Base-by-base conservation (phyloP, 2,329 filamentous ascomycete genomes). In the Diaporthe australafricana region DNA sequence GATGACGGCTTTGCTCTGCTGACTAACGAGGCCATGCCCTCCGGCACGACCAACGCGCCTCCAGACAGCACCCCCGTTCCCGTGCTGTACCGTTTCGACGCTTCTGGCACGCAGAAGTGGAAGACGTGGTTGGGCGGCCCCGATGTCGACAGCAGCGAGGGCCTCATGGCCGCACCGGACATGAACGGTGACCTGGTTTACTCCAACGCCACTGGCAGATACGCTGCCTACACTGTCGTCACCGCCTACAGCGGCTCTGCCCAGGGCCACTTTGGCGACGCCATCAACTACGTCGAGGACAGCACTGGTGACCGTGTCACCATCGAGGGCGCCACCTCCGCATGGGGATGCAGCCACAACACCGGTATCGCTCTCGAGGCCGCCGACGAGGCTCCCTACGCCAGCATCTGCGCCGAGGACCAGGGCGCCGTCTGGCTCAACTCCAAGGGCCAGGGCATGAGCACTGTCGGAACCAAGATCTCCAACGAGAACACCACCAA, bases 381-480 rank as follows among this genome's bases (percentile, higher is more conserved):
- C 22, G 88, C 89, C 25, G 88, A 90, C 63, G 85, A 83, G 17
- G 82, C 86, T 22, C 89, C 89, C 5, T 91, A 88, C 73, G 87
- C 89, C 27, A 87, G 84, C 67, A 82, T 91, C 72, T 91, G 89
- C 75, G 86, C 89, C 22, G 89, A 91, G 75, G 89, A 91, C 74
- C 89, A 91, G 77, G 89, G 89, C 27, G 87, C 85, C 52, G 89
- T 91, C 80, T 91, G 89, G 89, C 82, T 91, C 62, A 91, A 91
- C 82, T 90, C 88, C 27, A 84, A 87, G 70, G 86, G 84, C 2
- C 87, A 88, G 75, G 85, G 85, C 32, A 91, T 91, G 89, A 76
- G 72, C 70, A 82, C 77, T 73, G 77, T 78, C 52, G 88, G 88
- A 38, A 83, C 88, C 75, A 91, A 91, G 80, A 84, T 91, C 72